Percentiles rank a stretch among this genome's conserved stretches.
These are phyloP conservation scores for Verticillium isaacii DNA, from an alignment of 2,329 filamentous ascomycete genomes.

Conservation along the genomic window DNA sequence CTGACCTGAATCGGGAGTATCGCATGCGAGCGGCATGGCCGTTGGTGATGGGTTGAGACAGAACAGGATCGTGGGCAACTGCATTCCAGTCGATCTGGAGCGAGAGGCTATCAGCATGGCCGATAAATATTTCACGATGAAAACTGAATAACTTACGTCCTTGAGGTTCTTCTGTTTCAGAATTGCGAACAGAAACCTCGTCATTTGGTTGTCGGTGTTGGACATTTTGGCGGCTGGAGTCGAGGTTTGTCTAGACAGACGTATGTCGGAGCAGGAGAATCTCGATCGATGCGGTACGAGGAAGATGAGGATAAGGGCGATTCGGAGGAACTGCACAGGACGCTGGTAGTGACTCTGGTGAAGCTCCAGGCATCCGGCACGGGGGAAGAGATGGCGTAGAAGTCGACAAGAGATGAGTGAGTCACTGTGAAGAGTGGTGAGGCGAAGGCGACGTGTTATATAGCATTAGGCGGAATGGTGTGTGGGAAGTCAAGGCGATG, in stretches of 20 bases:
- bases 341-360: neutral
- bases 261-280: neutral
- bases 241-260: slow-evolving; percentile 1
- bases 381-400: slow-evolving; percentile 10
- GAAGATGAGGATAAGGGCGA: slow-evolving; percentile 11
- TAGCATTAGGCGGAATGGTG: slow-evolving; percentile 17
- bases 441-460: slow-evolving; percentile 32
- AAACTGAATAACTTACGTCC: slow-evolving; percentile 42
- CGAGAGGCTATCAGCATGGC: slow-evolving; percentile 12
- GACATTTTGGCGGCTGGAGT: slow-evolving; percentile 35
- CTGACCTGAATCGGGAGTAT: slow-evolving; percentile 46
- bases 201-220: slow-evolving; percentile 52
- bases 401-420: slow-evolving; percentile 27
- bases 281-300: slow-evolving; percentile 4
- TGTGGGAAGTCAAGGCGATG: slow-evolving; percentile 7
- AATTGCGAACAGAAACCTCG: slow-evolving; percentile 55
- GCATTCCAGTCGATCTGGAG: slow-evolving; percentile 54
- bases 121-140: neutral
- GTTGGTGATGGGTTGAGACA: slow-evolving; percentile 51
- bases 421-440: slow-evolving; percentile 39
- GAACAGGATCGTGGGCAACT: slow-evolving; percentile 49
- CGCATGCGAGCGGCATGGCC: slow-evolving; percentile 59
- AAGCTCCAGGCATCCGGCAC: neutral
- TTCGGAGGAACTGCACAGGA: slow-evolving; percentile 19
- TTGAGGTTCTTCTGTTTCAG: slow-evolving; percentile 56